Conservation (phyloP, 1,139 yeast genomes). For the Kluyveromyces sp. region DNA sequence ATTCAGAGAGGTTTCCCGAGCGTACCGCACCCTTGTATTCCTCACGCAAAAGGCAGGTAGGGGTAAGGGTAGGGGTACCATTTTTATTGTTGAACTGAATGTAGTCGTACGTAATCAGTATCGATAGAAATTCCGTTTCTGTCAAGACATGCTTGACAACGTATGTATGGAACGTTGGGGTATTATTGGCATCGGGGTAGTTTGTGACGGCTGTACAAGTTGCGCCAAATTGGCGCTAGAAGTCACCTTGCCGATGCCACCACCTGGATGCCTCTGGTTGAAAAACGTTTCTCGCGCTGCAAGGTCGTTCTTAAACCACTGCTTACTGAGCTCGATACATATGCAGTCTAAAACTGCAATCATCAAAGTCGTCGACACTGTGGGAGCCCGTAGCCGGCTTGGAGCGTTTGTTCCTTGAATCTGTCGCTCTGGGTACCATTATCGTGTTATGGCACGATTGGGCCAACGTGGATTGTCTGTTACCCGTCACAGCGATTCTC, state of each 20-base stretch:
- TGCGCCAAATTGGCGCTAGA: slow-evolving; percentile 1
- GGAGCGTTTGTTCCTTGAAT: slow-evolving; percentile 54
- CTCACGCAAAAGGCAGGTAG: not conserved
- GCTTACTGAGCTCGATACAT: slow-evolving; percentile 62
- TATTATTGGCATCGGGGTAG: not conserved
- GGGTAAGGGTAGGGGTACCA: not conserved
- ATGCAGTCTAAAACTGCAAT: slow-evolving; percentile 74
- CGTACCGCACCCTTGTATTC: slow-evolving; percentile 1
- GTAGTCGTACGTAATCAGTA: not conserved
- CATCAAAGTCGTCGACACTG: slow-evolving; percentile 73
- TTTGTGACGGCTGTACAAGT: not conserved
- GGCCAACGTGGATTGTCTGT: slow-evolving; percentile 11
- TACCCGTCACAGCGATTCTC: slow-evolving; percentile 14
- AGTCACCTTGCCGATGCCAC: slow-evolving; percentile 57
- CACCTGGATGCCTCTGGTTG: slow-evolving; percentile 79
- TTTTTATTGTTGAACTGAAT: not conserved
- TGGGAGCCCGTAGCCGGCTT: slow-evolving; percentile 90
- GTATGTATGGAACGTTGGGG: not conserved
- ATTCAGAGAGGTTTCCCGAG: slow-evolving; percentile 1
- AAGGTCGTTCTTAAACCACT: slow-evolving; percentile 47
- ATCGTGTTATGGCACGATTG: slow-evolving; percentile 11
- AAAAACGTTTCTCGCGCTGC: slow-evolving; percentile 48
- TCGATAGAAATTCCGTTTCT: not conserved
- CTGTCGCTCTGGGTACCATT: slow-evolving; percentile 16
- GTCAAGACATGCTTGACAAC: not conserved